Evolutionary conservation across 2,329 filamentous ascomycete species (phyloP).

Genomic region (Dothiorella sarmentorum): DNA sequence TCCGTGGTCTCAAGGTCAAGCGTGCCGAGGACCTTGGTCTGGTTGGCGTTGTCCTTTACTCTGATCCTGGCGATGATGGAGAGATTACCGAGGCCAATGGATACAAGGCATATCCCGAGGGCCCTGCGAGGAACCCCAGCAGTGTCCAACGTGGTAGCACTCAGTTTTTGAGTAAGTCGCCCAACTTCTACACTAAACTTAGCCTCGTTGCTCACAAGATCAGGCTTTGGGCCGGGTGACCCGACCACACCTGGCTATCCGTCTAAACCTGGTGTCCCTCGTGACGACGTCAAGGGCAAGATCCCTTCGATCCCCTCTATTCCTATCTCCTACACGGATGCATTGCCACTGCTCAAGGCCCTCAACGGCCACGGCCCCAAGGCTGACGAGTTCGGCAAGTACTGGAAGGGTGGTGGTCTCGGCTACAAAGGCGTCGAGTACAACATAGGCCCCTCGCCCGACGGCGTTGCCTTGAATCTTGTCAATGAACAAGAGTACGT

Average conservation of each 20-base stretch:
- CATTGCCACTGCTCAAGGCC: slow-evolving; percentile 80
- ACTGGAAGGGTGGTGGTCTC: slow-evolving; percentile 71
- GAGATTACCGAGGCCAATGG: slow-evolving; percentile 78
- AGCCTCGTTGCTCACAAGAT: background rate
- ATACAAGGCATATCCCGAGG: slow-evolving; percentile 73
- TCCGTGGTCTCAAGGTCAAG: slow-evolving; percentile 89
- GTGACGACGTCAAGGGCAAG: slow-evolving; percentile 64
- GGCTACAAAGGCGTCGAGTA: slow-evolving; percentile 79
- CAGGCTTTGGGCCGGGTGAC: slow-evolving; percentile 63
- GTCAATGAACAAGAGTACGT: slow-evolving; percentile 50
- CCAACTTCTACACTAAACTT: background rate
- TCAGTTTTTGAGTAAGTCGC: slow-evolving; percentile 51
- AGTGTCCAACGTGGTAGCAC: slow-evolving; percentile 87
- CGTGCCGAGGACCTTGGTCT: slow-evolving; percentile 87
- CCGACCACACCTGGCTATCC: slow-evolving; percentile 93
- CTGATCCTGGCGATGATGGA: slow-evolving; percentile 85
- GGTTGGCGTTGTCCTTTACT: slow-evolving; percentile 80
- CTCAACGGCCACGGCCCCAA: slow-evolving; percentile 85
- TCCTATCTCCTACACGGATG: slow-evolving; percentile 85
- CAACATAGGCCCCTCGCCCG: slow-evolving; percentile 78
- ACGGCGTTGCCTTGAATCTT: slow-evolving; percentile 55
- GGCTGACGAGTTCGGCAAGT: slow-evolving; percentile 67
- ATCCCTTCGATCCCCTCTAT: slow-evolving; percentile 86
- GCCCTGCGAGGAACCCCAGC: slow-evolving; percentile 81
- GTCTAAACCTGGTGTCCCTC: slow-evolving; percentile 82